Base-by-base conservation (phyloP, 2,329 filamentous ascomycete genomes). In the Fusarium protoensiforme region DNA sequence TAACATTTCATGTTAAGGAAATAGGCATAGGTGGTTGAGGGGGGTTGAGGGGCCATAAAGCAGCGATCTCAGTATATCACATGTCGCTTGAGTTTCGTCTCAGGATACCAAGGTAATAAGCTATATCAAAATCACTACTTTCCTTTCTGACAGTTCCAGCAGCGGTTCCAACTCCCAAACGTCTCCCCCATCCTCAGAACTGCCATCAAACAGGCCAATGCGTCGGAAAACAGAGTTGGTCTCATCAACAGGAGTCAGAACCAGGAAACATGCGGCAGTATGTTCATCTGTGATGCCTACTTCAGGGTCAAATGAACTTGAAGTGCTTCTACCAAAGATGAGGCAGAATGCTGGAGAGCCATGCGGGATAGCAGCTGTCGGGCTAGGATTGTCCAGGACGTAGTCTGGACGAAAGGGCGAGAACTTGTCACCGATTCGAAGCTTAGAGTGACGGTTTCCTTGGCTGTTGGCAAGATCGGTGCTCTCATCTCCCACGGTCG, bases 1-100 rank as follows among this genome's bases (percentile, higher is more conserved):
- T 71, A 65, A 60, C 33, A 54, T 36, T 62, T 39, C 51, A 38
- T 38, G 31, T 41, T 35, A 9, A 64, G 31, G 56, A 20, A 43
- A n/a, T n/a, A n/a, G n/a, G n/a, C n/a, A n/a, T n/a, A n/a, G n/a
- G n/a, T n/a, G n/a, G n/a, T n/a, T n/a, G n/a, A n/a, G n/a, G n/a
- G n/a, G n/a, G n/a, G n/a, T n/a, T n/a, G n/a, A n/a, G n/a, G n/a
- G n/a, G n/a, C 24, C 24, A 24, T 24, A 24, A 24, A 24, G 5
- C n/a, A n/a, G n/a, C n/a, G n/a, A n/a, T n/a, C n/a, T 24, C 24
- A 24, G 24, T 24, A n/a, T 24, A 24, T 24, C 24, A n/a, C 24
- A 5, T 24, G 24, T 5, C 24, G 24, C 4, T 24, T 24, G 5
- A 24, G 24, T 24, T 24, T 24, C 5, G 24, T 24, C 24, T n/a